Conservation (phyloP, 164 flowering plant genomes). For the Magnolia changhungtana region DNA sequence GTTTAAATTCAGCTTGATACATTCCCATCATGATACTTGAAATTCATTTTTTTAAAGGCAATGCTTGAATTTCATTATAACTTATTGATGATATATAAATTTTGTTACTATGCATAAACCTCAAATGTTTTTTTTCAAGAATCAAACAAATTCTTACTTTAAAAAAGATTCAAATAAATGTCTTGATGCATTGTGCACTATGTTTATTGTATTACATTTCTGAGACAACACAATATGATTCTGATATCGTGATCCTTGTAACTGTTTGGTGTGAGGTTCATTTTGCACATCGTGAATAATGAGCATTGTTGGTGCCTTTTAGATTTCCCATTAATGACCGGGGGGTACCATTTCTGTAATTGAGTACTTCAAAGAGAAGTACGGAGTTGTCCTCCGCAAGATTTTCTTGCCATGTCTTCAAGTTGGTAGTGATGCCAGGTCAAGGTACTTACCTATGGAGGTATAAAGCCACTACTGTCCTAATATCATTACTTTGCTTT, state of each 20-base stretch:
- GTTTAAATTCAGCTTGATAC: no score
- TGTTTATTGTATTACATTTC: not conserved
- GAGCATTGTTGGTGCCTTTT: not conserved
- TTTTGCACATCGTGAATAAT: not conserved
- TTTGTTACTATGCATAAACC: no score
- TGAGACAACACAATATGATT: not conserved
- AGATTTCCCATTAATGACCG: constrained; percentile 27
- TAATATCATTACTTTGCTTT: not conserved
- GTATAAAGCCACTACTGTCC: constrained; percentile 4
- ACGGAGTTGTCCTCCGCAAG: constrained; percentile 12
- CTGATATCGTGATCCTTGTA: not conserved
- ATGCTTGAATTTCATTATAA: no score
- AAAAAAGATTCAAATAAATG: not conserved
- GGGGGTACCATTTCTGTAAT: constrained; percentile 16
- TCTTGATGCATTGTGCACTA: not conserved
- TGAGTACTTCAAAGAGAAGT: constrained; percentile 26
- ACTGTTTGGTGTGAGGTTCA: not conserved
- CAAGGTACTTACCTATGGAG: constrained; percentile 34
- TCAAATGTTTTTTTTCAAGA: no score
- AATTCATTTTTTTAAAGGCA: no score
- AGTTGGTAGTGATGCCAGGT: constrained; percentile 29
- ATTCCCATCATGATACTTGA: no score
- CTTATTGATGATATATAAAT: no score
- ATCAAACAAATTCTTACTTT: no score
- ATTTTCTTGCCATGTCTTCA: constrained; percentile 29